Evolutionary conservation across 495 filamentous ascomycete genomes (phyloP), one percentile per base, ranked within the genome.

Genomic region (Neurospora sp.): DNA sequence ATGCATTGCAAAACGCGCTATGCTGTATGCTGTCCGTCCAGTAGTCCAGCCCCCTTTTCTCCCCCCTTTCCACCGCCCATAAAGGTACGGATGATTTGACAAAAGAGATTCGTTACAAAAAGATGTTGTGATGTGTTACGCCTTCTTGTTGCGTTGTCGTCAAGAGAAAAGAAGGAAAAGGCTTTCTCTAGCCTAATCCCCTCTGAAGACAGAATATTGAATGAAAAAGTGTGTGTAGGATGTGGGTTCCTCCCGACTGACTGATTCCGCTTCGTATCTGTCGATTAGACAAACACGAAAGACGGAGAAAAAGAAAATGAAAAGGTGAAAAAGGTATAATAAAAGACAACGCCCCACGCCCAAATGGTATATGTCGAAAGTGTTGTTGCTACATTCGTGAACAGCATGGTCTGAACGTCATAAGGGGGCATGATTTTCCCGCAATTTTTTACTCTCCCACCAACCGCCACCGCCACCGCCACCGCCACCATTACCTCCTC

Each of bases 361-460:
- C 54, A 31, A 18, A 66, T 31, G 54, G 54, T 66, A 66, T 66
- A 66, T 66, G 54, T 66, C 54, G 54, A 66, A 66, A 66, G 27
- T 66, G 48, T 59, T 77, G 71, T 70, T 76, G 76, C 40, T 77
- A 77, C 76, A 76, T 73, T 77, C 75, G 69, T 74, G 71, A 74
- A 74, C 42, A 70, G 31, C 72, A 75, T 74, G 39, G 66, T 66
- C 66, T 76, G 46, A 73, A 72, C 70, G 66, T 73, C 75, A 59
- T 77, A 76, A 76, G 37, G 20, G 54, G 71, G 71, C 76, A 71
- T 77, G 66, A 74, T 73, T 70, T 66, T 71, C 39, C 74, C 69
- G 42, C 79, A 72, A 80, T 75, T 78, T 75, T 69, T 80, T 73
- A 75, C 75, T 18, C 27, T 38, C 38, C 71, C 39, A 40, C 46